Conservation (phyloP, 2,329 filamentous ascomycete genomes). For the Cladophialophora carrionii region DNA sequence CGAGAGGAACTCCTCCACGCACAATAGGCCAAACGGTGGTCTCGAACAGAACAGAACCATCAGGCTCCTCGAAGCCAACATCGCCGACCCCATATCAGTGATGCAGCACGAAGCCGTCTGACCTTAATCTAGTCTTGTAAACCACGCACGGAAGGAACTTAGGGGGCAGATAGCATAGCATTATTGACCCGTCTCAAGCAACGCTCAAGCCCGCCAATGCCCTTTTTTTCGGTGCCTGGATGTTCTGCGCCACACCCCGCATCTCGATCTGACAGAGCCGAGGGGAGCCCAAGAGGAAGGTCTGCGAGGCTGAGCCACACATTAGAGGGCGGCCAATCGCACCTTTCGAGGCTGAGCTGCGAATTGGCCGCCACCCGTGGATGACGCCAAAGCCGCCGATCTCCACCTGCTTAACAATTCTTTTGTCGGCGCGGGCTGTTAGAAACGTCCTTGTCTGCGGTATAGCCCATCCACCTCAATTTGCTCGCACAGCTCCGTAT, state of each 20-base stretch:
- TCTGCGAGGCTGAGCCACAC: neutral
- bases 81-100: neutral
- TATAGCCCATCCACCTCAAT: neutral
- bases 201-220: constrained; percentile 10
- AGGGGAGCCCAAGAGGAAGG: neutral
- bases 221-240: constrained; percentile 20
- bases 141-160: neutral
- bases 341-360: constrained; percentile 14
- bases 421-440: neutral
- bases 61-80: neutral
- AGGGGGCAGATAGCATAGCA: neutral
- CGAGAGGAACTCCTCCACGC: too few species aligned
- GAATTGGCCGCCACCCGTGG: neutral
- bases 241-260: constrained; percentile 22
- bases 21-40: neutral
- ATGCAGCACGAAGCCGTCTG: neutral
- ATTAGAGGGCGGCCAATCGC: neutral
- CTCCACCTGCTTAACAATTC: constrained; percentile 26
- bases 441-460: constrained; percentile 5
- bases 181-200: neutral
- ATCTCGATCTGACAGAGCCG: neutral
- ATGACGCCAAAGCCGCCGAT: constrained; percentile 19
- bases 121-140: neutral
- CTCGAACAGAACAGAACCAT: neutral
- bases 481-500: neutral